Percentiles rank a stretch among this genome's conserved stretches.
phyloP scores from a whole-genome alignment of 169 alveolate species.

The Theileria annulata region DNA sequence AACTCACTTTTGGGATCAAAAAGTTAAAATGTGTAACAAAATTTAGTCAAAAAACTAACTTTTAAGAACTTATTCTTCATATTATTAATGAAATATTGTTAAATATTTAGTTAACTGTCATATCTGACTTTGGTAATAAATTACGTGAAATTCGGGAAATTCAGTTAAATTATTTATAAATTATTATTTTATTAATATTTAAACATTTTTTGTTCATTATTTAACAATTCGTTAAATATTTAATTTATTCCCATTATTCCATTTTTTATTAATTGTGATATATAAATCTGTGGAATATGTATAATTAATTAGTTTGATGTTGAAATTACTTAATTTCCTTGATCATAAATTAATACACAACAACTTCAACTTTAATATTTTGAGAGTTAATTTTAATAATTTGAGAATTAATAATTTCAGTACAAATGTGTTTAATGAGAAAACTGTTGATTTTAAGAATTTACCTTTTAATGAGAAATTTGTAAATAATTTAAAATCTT shows the following conservation, averaged over 20 bases:
- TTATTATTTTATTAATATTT: too few relatives aligned
- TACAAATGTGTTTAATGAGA: conserved; percentile 17
- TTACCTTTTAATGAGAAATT: conserved; percentile 15
- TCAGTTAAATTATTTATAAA: too few relatives aligned
- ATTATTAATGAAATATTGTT: too few relatives aligned
- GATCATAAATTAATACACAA: background rate
- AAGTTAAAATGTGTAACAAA: conserved; percentile 5
- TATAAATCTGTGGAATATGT: background rate
- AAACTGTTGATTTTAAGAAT: conserved; percentile 36
- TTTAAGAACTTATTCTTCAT: background rate
- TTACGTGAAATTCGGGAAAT: too few relatives aligned
- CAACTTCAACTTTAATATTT: too few relatives aligned
- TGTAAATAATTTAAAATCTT: conserved; percentile 29
- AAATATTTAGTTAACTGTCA: too few relatives aligned
- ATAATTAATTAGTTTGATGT: background rate
- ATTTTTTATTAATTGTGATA: too few relatives aligned
- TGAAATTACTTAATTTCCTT: background rate
- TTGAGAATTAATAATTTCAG: background rate
- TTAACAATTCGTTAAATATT: too few relatives aligned
- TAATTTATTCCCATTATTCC: background rate
- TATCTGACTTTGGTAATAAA: too few relatives aligned
- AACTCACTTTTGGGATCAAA: background rate
- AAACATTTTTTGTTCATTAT: too few relatives aligned
- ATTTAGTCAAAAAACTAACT: background rate
- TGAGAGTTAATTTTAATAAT: background rate